Conservation (phyloP, 1,139 yeast genomes). For the Diutina ranongensis region DNA sequence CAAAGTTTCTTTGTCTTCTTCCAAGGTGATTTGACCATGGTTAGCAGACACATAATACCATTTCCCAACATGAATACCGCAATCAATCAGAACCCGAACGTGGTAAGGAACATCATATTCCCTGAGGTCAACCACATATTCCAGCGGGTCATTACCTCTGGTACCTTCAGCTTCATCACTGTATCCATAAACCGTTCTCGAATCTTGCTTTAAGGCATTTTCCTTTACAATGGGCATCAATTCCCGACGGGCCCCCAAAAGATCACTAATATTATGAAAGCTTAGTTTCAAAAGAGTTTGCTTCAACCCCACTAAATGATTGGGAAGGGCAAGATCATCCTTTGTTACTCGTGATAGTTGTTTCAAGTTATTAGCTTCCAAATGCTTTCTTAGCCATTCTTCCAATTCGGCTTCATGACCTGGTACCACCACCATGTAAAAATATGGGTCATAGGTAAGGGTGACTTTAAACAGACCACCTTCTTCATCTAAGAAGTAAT, state of each 20-base stretch:
- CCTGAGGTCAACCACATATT: conserved; percentile 64
- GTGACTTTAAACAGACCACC: conserved; percentile 94
- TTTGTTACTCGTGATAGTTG: conserved; percentile 42
- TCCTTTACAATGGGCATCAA: conserved; percentile 60
- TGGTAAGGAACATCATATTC: conserved; percentile 97
- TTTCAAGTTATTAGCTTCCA: conserved; percentile 53
- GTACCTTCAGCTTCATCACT: neutral
- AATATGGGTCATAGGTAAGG: conserved; percentile 77
- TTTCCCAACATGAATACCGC: conserved; percentile 79
- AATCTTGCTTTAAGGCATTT: conserved; percentile 28
- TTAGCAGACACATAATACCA: conserved; percentile 80
- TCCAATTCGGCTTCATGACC: conserved; percentile 76
- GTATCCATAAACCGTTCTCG: neutral
- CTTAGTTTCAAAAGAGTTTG: conserved; percentile 53
- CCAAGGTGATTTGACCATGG: conserved; percentile 43
- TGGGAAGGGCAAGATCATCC: conserved; percentile 72
- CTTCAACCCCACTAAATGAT: conserved; percentile 74
- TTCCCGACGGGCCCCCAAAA: conserved; percentile 60
- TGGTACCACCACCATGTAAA: conserved; percentile 56
- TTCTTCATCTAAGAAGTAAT: conserved; percentile 91
- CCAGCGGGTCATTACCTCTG: conserved; percentile 41
- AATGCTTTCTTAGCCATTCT: conserved; percentile 59
- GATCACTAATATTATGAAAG: conserved; percentile 68
- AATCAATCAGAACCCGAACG: conserved; percentile 88
- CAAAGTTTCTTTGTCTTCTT: conserved; percentile 60